These are phyloP conservation scores for Porphyra umbilicalis DNA, from an alignment of 31 red algal species.

Conservation along the genomic window DNA sequence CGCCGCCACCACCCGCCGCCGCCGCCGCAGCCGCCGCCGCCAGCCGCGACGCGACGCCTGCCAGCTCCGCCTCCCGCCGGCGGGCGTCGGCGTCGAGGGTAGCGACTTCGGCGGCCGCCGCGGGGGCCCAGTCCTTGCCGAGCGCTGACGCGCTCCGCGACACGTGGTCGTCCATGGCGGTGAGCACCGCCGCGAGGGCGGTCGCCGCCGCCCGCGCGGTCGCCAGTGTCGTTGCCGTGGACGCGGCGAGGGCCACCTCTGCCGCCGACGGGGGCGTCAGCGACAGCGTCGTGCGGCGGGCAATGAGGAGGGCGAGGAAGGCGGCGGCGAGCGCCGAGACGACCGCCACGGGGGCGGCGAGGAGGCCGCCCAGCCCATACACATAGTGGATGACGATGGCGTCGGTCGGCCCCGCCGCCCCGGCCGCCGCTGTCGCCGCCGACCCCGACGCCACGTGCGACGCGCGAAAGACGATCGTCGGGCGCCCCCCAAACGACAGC, in stretches of 20 bases:
- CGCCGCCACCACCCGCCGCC: no score
- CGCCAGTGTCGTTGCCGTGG: not conserved
- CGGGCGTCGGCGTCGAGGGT: not conserved
- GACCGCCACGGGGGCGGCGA: not conserved
- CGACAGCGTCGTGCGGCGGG: not conserved
- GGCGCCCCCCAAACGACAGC: not conserved
- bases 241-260: not conserved
- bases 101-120: not conserved
- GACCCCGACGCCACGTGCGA: not conserved
- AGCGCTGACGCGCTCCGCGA: not conserved
- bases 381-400: not conserved
- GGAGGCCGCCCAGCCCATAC: not conserved
- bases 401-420: not conserved
- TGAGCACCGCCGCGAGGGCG: not conserved
- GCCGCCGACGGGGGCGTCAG: not conserved
- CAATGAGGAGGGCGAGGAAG: not conserved
- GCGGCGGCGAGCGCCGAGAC: not conserved
- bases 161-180: not conserved
- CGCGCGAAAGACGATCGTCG: not conserved
- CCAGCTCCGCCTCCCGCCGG: not conserved
- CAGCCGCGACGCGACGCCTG: not conserved
- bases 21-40: not conserved
- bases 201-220: not conserved
- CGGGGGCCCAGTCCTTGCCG: not conserved
- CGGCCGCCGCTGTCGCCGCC: not conserved